Evolutionary conservation across 306 rosid genomes (phyloP).

Genomic region (Ziziphus jujuba): DNA sequence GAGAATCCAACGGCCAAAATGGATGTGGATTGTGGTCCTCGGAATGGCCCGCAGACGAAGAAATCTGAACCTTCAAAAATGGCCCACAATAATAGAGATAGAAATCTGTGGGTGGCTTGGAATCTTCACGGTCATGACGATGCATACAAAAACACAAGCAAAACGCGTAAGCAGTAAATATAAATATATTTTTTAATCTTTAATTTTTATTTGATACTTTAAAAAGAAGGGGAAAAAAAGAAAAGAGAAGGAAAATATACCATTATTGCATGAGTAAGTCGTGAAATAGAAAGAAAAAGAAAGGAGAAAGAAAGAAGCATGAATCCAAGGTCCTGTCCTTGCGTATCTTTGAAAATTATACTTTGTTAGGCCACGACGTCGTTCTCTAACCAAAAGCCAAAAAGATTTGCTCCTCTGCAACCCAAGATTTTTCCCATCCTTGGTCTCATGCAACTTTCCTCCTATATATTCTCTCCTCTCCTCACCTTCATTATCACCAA

Average conservation of each 20-base stretch:
- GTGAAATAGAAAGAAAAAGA: slow-evolving; percentile 10
- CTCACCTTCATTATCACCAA: too few relatives aligned
- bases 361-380: slow-evolving; percentile 24
- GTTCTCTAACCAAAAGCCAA: slow-evolving; percentile 12
- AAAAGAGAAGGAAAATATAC: neutral
- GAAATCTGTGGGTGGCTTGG: slow-evolving; percentile 38
- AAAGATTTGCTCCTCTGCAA: slow-evolving; percentile 1
- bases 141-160: slow-evolving; percentile 26
- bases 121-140: slow-evolving; percentile 45
- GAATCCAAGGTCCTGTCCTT: slow-evolving; percentile 33
- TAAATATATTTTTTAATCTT: neutral
- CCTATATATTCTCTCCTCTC: neutral
- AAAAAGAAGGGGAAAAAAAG: slow-evolving; percentile 19
- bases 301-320: slow-evolving; percentile 7
- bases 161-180: slow-evolving; percentile 32
- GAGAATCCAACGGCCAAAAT: slow-evolving; percentile 40
- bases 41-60: slow-evolving; percentile 23
- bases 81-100: slow-evolving; percentile 12
- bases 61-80: neutral
- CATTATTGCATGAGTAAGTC: neutral
- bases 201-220: slow-evolving; percentile 20
- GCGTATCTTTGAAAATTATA: slow-evolving; percentile 42
- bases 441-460: slow-evolving; percentile 34
- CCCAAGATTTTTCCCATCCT: slow-evolving; percentile 15
- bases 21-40: slow-evolving; percentile 7